Base-by-base conservation (phyloP, 1,139 yeast species). In the Geotrichum reessii region DNA sequence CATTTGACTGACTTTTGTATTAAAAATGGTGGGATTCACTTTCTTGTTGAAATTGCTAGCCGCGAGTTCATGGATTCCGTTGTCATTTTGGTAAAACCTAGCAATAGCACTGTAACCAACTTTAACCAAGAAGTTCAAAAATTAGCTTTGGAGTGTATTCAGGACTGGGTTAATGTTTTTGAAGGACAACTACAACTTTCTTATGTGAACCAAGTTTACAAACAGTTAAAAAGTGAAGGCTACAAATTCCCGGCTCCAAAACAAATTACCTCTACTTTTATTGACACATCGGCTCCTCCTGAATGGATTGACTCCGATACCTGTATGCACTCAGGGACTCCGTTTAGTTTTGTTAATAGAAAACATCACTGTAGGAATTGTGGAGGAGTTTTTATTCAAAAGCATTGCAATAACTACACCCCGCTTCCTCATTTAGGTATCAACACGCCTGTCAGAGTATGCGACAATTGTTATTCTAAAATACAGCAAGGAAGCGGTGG, bases 361-460 rank as follows among this genome's bases (percentile, higher is more conserved):
- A 91, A 93, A 70, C 99, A 93, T 71, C 99, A 93, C 73, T 93
- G 99, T 71, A 80, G 99, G 58, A 87, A 96, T 56, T 93, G 99
- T 74, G 99, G 99, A 27, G 97, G 97, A 0, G 97, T 90, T 0
- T 93, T 81, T 68, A 86, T 96, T 71, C 93, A 88, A 64, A 81
- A 82, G 24, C 96, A 93, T 72, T 90, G 97, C 27, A 76, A 85
- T 9, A 83, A 87, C 64, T 78, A 74, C 58, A 76, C 83, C 47
- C 85, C 93, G 7, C 76, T 95, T 62, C 95, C 95, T 0, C 86
- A 86, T 55, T 78, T 88, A 60, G 99, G 99, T 0, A 90, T 95
- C 54, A 82, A 81, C 65, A 90, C 87, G 58, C 90, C 95, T 0
- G 98, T 92, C 0, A 78, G 99, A 62, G 97, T 93, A 0, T 93